Conservation (phyloP, 495 filamentous ascomycete genomes). For the Penicillium daleae region DNA sequence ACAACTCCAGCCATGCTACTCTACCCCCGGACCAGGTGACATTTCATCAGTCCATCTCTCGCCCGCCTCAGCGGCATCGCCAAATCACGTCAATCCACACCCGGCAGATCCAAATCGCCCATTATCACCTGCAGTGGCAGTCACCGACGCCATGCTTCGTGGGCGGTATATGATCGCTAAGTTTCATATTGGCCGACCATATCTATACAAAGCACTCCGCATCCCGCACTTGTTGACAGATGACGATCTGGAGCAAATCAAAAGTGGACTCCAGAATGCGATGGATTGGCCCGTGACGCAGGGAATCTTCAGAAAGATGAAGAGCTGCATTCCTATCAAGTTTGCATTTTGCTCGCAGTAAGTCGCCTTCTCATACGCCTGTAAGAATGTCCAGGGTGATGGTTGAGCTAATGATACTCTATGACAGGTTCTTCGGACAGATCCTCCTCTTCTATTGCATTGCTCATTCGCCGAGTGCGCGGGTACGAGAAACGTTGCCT, state of each 20-base stretch:
- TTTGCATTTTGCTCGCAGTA: slow-evolving; percentile 56
- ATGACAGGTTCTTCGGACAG: slow-evolving; percentile 49
- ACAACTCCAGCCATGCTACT: slow-evolving; percentile 21
- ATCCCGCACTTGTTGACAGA: slow-evolving; percentile 44
- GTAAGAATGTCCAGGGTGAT: not conserved
- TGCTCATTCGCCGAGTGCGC: slow-evolving; percentile 43
- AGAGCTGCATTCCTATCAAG: slow-evolving; percentile 51
- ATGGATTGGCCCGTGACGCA: slow-evolving; percentile 52
- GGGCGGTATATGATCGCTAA: slow-evolving; percentile 50
- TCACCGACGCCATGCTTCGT: slow-evolving; percentile 52
- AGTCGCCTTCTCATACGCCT: slow-evolving; percentile 15
- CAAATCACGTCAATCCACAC: slow-evolving; percentile 27
- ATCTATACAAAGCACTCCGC: slow-evolving; percentile 52
- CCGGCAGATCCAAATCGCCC: slow-evolving; percentile 31
- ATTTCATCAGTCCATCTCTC: slow-evolving; percentile 26
- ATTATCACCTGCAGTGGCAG: slow-evolving; percentile 43
- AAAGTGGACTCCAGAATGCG: slow-evolving; percentile 45
- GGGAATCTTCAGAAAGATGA: slow-evolving; percentile 52
- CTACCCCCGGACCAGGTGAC: slow-evolving; percentile 19
- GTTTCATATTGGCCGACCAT: slow-evolving; percentile 54
- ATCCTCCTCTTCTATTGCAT: slow-evolving; percentile 53
- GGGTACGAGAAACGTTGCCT: slow-evolving; percentile 43
- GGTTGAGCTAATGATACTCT: not conserved
- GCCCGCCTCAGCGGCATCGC: slow-evolving; percentile 31
- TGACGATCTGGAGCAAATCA: slow-evolving; percentile 51